Evolutionary conservation across 202 grass and related monocot genomes (phyloP).

Genomic region (Carex sylvatica): DNA sequence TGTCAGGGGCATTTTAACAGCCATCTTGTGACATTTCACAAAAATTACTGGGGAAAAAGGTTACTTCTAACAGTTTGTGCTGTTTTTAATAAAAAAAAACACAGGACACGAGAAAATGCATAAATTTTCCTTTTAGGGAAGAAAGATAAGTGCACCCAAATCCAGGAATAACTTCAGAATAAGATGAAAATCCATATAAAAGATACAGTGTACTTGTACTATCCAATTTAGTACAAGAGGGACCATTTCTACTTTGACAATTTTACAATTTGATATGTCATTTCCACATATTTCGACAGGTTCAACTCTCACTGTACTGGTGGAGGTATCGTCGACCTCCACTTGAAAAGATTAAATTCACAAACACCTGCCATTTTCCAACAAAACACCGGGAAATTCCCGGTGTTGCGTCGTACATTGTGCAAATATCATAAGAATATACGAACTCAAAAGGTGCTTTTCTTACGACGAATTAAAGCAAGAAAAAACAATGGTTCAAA

Average conservation of each 20-base stretch:
- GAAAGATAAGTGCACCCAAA: neutral
- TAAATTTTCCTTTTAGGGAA: neutral
- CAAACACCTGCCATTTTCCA: neutral
- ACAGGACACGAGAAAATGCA: neutral
- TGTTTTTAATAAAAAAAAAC: neutral
- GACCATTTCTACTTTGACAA: neutral
- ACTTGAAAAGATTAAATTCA: neutral
- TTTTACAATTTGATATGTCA: neutral
- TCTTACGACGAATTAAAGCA: neutral
- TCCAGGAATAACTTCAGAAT: neutral
- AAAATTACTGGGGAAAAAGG: neutral
- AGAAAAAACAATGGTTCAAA: neutral
- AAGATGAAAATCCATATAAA: slow-evolving; percentile 4
- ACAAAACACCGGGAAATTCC: neutral
- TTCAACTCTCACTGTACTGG: neutral
- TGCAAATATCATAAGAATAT: neutral
- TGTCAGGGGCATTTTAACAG: slow-evolving; percentile 19
- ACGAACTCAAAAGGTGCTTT: neutral
- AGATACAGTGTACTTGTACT: neutral
- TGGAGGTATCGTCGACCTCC: neutral
- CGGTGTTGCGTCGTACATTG: neutral
- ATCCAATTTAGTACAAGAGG: neutral
- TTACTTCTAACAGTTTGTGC: neutral
- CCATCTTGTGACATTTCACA: neutral
- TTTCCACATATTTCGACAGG: neutral